phyloP scores from a whole-genome alignment of 2,329 filamentous ascomycete genomes.

The Seiridium unicorne region DNA sequence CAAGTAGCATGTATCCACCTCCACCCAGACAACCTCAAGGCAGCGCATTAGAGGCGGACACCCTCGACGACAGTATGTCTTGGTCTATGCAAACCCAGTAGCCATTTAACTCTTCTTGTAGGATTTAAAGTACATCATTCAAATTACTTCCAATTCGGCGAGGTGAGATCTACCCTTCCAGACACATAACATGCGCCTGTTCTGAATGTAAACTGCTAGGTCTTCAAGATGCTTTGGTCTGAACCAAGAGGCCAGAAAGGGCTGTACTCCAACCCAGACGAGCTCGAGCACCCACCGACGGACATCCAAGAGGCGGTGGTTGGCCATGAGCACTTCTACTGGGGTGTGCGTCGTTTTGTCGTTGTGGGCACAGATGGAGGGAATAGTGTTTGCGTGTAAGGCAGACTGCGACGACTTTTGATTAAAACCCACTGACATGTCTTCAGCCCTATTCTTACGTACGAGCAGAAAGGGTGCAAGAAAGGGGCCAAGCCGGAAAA shows the following conservation, averaged over 20 bases:
- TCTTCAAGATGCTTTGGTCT: conserved; percentile 42
- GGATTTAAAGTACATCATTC: not conserved
- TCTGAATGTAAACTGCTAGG: not conserved
- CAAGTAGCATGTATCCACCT: no score
- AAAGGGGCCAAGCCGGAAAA: conserved; percentile 49
- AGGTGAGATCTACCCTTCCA: not conserved
- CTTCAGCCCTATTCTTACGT: conserved; percentile 53
- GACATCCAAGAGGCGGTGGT: not conserved
- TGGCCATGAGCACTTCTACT: conserved; percentile 29
- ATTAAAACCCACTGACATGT: not conserved
- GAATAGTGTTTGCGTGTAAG: conserved; percentile 57
- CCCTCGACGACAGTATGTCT: no score
- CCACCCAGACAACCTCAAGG: no score
- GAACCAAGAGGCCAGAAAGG: conserved; percentile 39
- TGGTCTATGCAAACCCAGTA: no score
- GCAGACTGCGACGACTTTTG: not conserved
- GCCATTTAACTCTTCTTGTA: not conserved
- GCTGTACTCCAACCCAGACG: conserved; percentile 17
- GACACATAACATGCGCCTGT: no score
- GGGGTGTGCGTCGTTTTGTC: conserved; percentile 54
- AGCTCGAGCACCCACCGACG: not conserved
- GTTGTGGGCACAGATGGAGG: conserved; percentile 50
- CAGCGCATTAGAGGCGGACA: no score
- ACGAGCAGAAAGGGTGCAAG: conserved; percentile 53
- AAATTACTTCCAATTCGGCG: not conserved